Evolutionary conservation across 169 alveolate species (phyloP).

Genomic region (Babesia ovis): DNA sequence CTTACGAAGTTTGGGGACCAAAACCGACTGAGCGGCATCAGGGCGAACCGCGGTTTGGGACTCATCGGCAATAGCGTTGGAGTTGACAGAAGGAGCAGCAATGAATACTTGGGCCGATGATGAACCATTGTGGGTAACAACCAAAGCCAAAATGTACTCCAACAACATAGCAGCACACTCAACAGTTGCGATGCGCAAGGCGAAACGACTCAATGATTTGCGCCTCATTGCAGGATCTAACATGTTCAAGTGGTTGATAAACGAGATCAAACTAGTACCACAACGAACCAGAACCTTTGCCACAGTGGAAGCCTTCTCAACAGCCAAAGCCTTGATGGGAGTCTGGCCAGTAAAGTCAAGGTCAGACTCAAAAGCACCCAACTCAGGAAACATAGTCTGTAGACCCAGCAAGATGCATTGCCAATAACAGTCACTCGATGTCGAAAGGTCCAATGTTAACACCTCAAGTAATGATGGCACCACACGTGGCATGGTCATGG

Average conservation of each 20-base stretch:
- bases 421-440: slow-evolving; percentile 35
- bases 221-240: slow-evolving; percentile 8
- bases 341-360: slow-evolving; percentile 47
- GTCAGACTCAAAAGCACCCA: slow-evolving; percentile 66
- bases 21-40: background rate
- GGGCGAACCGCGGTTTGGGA: background rate
- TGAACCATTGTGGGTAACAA: background rate
- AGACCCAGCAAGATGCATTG: slow-evolving; percentile 45
- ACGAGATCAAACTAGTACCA: slow-evolving; percentile 24
- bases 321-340: slow-evolving; percentile 43
- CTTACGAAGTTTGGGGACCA: slow-evolving; percentile 38
- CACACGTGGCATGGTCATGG: slow-evolving; percentile 33
- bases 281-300: slow-evolving; percentile 38
- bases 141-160: slow-evolving; percentile 63
- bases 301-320: slow-evolving; percentile 41
- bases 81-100: background rate
- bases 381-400: slow-evolving; percentile 55
- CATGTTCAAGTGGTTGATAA: slow-evolving; percentile 24
- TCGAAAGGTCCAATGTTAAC: slow-evolving; percentile 24
- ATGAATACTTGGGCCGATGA: background rate
- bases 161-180: slow-evolving; percentile 54
- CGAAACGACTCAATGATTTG: slow-evolving; percentile 29
- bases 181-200: slow-evolving; percentile 39
- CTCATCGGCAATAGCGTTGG: background rate
- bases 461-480: slow-evolving; percentile 35